Evolutionary conservation across 441 rosid species (phyloP), one percentile per base, ranked within the genome.

Genomic region (Kokia cookei): DNA sequence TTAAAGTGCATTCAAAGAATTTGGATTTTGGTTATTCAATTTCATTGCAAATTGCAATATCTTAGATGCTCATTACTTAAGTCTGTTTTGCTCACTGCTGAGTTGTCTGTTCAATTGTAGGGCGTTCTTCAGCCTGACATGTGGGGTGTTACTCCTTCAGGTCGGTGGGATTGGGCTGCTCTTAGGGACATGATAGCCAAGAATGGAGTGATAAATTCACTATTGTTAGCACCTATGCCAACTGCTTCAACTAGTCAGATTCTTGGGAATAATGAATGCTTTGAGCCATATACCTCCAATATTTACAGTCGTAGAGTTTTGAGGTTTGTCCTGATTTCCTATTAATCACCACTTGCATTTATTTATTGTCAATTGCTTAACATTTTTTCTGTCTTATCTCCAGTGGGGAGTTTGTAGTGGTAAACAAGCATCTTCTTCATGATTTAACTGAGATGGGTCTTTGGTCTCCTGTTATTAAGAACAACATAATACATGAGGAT

Each of bases 191-290:
- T 78, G 87, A 85, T 94, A 59, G 77, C 86, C 6, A 83, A 78
- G 77, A 84, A 88, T 75, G 97, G 98, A 72, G 90, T 92, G 59
- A 89, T 93, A 75, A 93, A 92, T 70, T 93, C 98, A 11, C 96
- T 93, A 71, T 88, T 93, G 43, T 82, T 92, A 32, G 94, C 98
- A 54, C 97, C 98, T 54, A 92, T 93, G 98, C 97, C 98, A 0
- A 93, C 96, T 78, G 98, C 98, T 76, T 93, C 98, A 54, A 92
- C 98, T 40, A 93, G 98, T 78, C 98, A 93, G 84, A 93, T 93
- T 83, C 96, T 92, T 64, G 96, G 98, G 73, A 93, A 93, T 71
- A 93, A 91, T 73, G 97, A 92, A 78, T 93, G 97, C 82, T 93
- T 92, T 78, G 94, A 92, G 86, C 98, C 98, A 8, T 93, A 92